A percentile compares a stretch with the other conserved stretches of the same genome.
phyloP scores from a whole-genome alignment of 495 filamentous ascomycete genomes.

The Penicillium nucicola region DNA sequence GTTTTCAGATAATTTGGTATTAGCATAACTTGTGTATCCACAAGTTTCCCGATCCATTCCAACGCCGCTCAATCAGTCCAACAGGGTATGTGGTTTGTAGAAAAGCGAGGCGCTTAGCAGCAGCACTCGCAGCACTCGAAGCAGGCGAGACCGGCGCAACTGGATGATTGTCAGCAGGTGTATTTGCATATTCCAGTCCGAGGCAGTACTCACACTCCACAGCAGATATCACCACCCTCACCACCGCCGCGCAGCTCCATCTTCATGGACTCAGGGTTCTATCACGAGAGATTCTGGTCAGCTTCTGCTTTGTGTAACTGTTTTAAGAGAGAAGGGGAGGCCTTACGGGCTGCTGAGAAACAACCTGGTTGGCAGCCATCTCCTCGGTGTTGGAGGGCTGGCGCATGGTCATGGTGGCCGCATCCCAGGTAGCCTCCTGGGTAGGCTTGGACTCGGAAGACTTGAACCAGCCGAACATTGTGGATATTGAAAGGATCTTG shows the following conservation, averaged over 20 bases:
- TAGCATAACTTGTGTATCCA: neutral
- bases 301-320: neutral
- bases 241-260: constrained; percentile 7
- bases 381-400: neutral
- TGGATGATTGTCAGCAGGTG: neutral
- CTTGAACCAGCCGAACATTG: constrained; percentile 7
- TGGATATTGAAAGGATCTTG: neutral
- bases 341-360: constrained; percentile 4
- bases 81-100: neutral
- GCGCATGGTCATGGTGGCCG: constrained; percentile 2
- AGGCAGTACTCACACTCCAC: constrained; percentile 8
- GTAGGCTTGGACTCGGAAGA: constrained; percentile 2
- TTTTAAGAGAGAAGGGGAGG: neutral
- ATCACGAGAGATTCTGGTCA: neutral
- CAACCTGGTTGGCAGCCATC: neutral
- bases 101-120: neutral
- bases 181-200: neutral
- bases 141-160: constrained; percentile 6
- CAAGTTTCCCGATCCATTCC: neutral
- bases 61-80: neutral
- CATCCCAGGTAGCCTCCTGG: constrained; percentile 3
- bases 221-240: constrained; percentile 6
- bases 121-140: constrained; percentile 9
- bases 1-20: neutral
- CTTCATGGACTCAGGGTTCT: constrained; percentile 3